phyloP scores from a whole-genome alignment of 306 rosid species.

The Carpinus fangiana region DNA sequence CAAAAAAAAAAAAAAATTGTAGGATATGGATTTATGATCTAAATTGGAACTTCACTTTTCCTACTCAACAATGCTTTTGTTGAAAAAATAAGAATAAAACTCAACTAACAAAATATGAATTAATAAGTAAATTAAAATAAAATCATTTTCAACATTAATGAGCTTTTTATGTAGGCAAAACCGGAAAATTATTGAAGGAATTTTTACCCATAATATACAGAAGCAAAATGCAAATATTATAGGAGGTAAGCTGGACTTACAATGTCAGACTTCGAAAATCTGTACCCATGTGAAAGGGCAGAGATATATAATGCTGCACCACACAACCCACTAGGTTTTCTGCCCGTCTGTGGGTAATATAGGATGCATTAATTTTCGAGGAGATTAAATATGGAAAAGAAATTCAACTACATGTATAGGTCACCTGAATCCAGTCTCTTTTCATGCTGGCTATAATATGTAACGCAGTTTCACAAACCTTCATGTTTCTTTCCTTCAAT shows the following conservation, averaged over 20 bases:
- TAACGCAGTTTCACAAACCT: conserved; percentile 67
- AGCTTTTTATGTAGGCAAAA: not conserved
- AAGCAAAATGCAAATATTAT: conserved; percentile 11
- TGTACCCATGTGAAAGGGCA: conserved; percentile 73
- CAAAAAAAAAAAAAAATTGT: too few species aligned
- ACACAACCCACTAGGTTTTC: conserved; percentile 89
- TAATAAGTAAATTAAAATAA: too few species aligned
- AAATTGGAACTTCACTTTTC: too few species aligned
- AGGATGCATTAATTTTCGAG: not conserved
- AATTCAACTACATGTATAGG: not conserved
- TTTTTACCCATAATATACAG: conserved; percentile 6
- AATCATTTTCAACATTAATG: too few species aligned
- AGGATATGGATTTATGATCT: too few species aligned
- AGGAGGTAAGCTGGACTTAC: conserved; percentile 48
- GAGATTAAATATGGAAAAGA: not conserved
- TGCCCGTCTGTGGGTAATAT: conserved; percentile 64
- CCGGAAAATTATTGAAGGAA: not conserved
- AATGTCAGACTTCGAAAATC: conserved; percentile 70
- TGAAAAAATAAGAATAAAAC: not conserved
- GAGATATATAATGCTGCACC: conserved; percentile 89
- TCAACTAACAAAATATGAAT: not conserved
- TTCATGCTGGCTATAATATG: conserved; percentile 80
- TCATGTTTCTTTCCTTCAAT: conserved; percentile 45
- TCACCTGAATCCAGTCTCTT: conserved; percentile 95
- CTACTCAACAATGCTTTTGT: too few species aligned